Evolutionary conservation across 2,329 filamentous ascomycete species (phyloP).

Genomic region (Fusarium domesticum): DNA sequence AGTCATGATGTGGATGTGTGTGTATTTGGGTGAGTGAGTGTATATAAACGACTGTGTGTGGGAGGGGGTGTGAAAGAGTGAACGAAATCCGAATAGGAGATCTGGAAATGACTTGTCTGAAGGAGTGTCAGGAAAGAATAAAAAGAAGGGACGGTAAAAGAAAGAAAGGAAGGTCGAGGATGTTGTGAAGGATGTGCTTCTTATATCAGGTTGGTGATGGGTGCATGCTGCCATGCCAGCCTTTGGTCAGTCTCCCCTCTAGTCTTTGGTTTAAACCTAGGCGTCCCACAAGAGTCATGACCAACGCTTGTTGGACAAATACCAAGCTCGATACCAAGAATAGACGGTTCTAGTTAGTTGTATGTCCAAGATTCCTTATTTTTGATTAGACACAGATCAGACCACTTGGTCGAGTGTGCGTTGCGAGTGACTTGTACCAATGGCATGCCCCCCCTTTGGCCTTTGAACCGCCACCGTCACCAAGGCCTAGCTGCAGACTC

Average conservation of each 20-base stretch:
- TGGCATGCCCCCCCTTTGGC: too few relatives aligned
- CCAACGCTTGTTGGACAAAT: not conserved
- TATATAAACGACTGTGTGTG: slow-evolving; percentile 12
- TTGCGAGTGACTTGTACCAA: too few relatives aligned
- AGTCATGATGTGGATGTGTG: slow-evolving; percentile 8
- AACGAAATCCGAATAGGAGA: not conserved
- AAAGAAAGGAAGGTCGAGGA: not conserved
- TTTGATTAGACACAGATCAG: not conserved
- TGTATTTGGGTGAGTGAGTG: slow-evolving; percentile 5
- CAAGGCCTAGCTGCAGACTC: not conserved
- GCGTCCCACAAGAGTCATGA: too few relatives aligned
- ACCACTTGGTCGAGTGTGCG: not conserved
- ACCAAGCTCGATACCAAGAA: not conserved
- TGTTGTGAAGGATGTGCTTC: not conserved
- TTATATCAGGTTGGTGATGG: not conserved
- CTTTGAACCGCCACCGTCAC: not conserved
- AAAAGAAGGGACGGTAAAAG: not conserved
- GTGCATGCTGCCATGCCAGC: too few relatives aligned
- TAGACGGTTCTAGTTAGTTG: not conserved
- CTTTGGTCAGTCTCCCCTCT: too few relatives aligned
- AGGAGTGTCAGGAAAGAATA: not conserved
- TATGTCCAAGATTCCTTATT: not conserved
- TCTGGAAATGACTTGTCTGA: not conserved
- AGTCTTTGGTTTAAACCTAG: too few relatives aligned
- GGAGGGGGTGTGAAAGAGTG: slow-evolving; percentile 1